Evolutionary conservation across 192 early-diverging fungal species (phyloP).

Genomic region (Haplosporangium gracile): DNA sequence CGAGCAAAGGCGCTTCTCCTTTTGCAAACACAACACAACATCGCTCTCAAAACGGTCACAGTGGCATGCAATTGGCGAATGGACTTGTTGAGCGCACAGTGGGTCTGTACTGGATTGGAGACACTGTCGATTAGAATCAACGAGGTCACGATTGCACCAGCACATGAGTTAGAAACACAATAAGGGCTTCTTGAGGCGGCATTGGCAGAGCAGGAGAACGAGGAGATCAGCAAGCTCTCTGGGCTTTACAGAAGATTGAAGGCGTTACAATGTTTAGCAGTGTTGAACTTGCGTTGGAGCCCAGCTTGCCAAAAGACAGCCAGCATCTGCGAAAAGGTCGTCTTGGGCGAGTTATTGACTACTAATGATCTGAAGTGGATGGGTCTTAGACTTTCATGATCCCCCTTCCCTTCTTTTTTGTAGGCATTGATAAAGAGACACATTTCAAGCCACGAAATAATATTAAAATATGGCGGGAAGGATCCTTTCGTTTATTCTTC

Average conservation of each 20-base stretch:
- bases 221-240: background rate
- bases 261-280: background rate
- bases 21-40: too few species aligned
- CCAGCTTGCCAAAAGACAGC: background rate
- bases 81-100: background rate
- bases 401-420: too few species aligned
- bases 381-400: background rate
- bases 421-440: too few species aligned
- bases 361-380: background rate
- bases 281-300: background rate
- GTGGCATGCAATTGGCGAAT: too few species aligned
- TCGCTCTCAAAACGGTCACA: too few species aligned
- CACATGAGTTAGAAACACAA: background rate
- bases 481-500: too few species aligned
- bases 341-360: background rate
- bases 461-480: too few species aligned
- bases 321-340: background rate
- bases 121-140: background rate
- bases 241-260: background rate
- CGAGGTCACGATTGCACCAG: background rate
- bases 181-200: background rate
- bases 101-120: background rate
- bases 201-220: background rate
- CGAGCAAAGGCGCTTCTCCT: too few species aligned
- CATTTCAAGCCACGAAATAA: too few species aligned